Conservation (phyloP, 306 rosid genomes). For the Parietaria judaica region DNA sequence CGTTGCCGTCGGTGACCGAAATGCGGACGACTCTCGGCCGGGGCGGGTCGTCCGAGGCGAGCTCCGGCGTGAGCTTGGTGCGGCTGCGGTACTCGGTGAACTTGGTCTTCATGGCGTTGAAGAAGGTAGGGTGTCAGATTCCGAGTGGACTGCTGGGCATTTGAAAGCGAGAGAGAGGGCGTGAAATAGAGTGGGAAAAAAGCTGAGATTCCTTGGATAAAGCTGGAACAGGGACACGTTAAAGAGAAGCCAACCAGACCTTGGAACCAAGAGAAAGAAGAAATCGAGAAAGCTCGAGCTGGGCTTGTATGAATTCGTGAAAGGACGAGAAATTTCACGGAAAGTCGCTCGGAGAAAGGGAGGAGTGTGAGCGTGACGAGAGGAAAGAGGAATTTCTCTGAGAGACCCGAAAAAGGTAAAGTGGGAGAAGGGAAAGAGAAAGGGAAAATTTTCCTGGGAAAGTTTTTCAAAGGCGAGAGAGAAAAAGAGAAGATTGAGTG, state of each 20-base stretch:
- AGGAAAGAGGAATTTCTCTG: background rate
- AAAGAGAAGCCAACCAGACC: slow-evolving; percentile 27
- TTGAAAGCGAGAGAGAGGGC: slow-evolving; percentile 18
- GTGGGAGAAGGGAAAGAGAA: slow-evolving; percentile 2
- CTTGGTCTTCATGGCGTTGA: slow-evolving; percentile 17
- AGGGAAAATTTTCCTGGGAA: slow-evolving; percentile 29
- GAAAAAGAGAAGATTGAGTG: slow-evolving; percentile 6
- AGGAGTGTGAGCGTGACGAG: slow-evolving; percentile 35
- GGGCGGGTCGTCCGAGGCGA: slow-evolving; percentile 1
- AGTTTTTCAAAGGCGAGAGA: slow-evolving; percentile 8
- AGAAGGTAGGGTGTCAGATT: slow-evolving; percentile 23
- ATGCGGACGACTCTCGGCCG: slow-evolving; percentile 48
- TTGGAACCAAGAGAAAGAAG: slow-evolving; percentile 37
- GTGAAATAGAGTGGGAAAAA: slow-evolving; percentile 9
- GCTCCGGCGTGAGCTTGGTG: slow-evolving; percentile 26
- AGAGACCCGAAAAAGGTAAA: background rate
- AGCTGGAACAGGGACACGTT: slow-evolving; percentile 31
- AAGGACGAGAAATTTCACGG: slow-evolving; percentile 51
- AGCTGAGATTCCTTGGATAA: slow-evolving; percentile 13
- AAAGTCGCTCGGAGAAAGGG: slow-evolving; percentile 25
- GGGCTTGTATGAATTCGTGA: slow-evolving; percentile 18
- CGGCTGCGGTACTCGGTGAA: slow-evolving; percentile 41
- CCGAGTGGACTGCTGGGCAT: slow-evolving; percentile 4
- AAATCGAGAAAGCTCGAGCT: background rate
- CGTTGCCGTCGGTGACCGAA: slow-evolving; percentile 55